Base-by-base conservation (phyloP, 306 rosid species). In the Prunus campanulata region DNA sequence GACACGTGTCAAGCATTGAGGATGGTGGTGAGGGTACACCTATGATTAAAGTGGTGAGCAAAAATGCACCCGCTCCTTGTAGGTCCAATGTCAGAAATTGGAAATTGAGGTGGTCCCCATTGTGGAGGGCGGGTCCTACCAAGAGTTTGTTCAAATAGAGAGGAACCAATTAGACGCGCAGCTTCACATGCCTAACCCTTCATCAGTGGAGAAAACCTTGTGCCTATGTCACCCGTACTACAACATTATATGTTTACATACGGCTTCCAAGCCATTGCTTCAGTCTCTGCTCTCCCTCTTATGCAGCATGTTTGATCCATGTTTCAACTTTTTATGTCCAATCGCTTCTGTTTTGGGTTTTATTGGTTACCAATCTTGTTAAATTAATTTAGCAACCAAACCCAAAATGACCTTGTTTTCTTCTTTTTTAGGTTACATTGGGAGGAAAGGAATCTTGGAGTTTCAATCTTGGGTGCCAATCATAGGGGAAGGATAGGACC, bases 111-210 rank as follows among this genome's bases (percentile, higher is more conserved):
- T 75, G 76, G 90, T 79, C 47, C 87, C 85, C 84, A 67, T 69
- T 8, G 29, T 60, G 70, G 77, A 69, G 84, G 48, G 79, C 62
- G 78, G 91, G 87, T 27, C 86, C 88, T 56, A 79, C 82, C 20
- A 15, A 18, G 32, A 47, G 75, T 77, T 79, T 68, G 78, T 80
- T 83, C 83, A 69, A 79, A 79, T 77, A 82, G 88, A 67, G 84
- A 65, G 75, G 77, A 81, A 22, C 93, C 90, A 83, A 85, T 83
- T 72, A 76, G 69, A 68, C 65, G 73, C 63, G 39, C 39, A 65
- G 15, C 75, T 52, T 80, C 91, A 82, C 87, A 82, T 81, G 88
- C 82, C 42, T 74, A 68, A 76, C 51, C 88, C 87, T 83, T 61
- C 86, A 82, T 83, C 82, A 83, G 80, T 74, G 88, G 85, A 80